Evolutionary conservation across 2,329 filamentous ascomycete genomes (phyloP).

Genomic region (Colletotrichum scovillei): DNA sequence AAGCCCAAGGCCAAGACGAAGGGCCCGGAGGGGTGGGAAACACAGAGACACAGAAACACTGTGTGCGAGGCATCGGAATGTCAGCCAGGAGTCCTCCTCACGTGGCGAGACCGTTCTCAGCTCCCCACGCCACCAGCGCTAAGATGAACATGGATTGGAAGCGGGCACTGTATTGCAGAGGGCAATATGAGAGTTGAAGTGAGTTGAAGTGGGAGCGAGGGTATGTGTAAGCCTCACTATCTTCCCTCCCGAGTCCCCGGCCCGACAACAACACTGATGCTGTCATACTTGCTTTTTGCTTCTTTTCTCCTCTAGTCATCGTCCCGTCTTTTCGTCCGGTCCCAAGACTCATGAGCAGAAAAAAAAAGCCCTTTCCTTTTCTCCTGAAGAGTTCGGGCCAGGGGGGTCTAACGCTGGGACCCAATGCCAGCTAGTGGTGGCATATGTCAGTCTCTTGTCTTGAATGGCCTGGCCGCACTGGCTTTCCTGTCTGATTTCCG

Average conservation of each 20-base stretch:
- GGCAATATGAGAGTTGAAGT: not conserved
- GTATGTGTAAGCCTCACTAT: not conserved
- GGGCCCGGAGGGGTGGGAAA: not conserved
- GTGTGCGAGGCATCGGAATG: not conserved
- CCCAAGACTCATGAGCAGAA: not conserved
- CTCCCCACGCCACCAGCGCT: slow-evolving; percentile 13
- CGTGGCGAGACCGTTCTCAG: slow-evolving; percentile 24
- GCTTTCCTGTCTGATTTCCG: slow-evolving; percentile 8
- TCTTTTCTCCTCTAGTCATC: not conserved
- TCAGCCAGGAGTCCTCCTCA: slow-evolving; percentile 6
- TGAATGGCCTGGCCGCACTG: slow-evolving; percentile 4
- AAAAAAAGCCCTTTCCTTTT: not conserved
- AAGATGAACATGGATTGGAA: not conserved
- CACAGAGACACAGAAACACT: not conserved
- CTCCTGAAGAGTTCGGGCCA: slow-evolving; percentile 19
- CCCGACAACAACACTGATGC: not conserved
- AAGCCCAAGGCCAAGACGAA: not conserved
- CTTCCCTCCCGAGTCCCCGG: not conserved
- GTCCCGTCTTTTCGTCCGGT: not conserved
- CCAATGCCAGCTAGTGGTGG: slow-evolving; percentile 12
- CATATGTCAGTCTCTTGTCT: slow-evolving; percentile 31
- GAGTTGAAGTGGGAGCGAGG: too few relatives aligned
- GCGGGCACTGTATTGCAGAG: slow-evolving; percentile 3
- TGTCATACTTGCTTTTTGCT: slow-evolving; percentile 7
- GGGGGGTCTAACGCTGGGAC: not conserved